A percentile compares a stretch with the other conserved stretches of the same genome.
phyloP scores from a whole-genome alignment of 2,329 filamentous ascomycete genomes.

The Xylariales sp. region DNA sequence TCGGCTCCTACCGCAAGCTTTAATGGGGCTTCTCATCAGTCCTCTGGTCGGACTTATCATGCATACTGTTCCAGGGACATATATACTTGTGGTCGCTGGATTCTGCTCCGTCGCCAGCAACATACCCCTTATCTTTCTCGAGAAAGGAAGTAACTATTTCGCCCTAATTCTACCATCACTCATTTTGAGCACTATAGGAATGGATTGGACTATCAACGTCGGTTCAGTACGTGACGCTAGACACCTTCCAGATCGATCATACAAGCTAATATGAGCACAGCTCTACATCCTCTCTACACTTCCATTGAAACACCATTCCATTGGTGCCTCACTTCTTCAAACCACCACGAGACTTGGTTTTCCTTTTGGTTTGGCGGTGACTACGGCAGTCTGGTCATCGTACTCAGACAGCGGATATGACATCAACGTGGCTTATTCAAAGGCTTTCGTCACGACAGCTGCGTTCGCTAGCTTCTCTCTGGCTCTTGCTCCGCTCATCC shows the following conservation, averaged over 20 bases:
- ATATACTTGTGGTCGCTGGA: slow-evolving; percentile 20
- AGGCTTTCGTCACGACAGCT: slow-evolving; percentile 26
- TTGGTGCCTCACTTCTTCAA: slow-evolving; percentile 27
- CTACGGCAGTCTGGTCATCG: slow-evolving; percentile 29
- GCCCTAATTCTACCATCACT: slow-evolving; percentile 27
- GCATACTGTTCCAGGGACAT: slow-evolving; percentile 23
- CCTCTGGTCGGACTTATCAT: slow-evolving; percentile 28
- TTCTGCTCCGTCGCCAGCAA: slow-evolving; percentile 23
- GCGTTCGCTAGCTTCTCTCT: slow-evolving; percentile 25
- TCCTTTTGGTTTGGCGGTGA: slow-evolving; percentile 26
- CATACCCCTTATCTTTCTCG: slow-evolving; percentile 26
- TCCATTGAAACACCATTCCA: slow-evolving; percentile 25
- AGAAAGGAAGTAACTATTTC: slow-evolving; percentile 23
- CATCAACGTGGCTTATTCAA: slow-evolving; percentile 20
- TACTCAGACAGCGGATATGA: slow-evolving; percentile 20
- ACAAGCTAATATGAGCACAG: slow-evolving; percentile 16
- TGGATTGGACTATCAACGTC: slow-evolving; percentile 31
- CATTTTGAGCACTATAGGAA: slow-evolving; percentile 27
- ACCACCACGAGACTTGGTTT: slow-evolving; percentile 25
- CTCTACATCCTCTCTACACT: slow-evolving; percentile 26
- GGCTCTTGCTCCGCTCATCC: slow-evolving; percentile 25
- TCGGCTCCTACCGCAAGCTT: slow-evolving; percentile 28
- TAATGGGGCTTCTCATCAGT: slow-evolving; percentile 26
- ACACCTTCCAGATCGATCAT: neutral
- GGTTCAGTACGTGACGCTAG: slow-evolving; percentile 21